Conservation (phyloP, 169 alveolate species). For the Eimeria praecox region DNA sequence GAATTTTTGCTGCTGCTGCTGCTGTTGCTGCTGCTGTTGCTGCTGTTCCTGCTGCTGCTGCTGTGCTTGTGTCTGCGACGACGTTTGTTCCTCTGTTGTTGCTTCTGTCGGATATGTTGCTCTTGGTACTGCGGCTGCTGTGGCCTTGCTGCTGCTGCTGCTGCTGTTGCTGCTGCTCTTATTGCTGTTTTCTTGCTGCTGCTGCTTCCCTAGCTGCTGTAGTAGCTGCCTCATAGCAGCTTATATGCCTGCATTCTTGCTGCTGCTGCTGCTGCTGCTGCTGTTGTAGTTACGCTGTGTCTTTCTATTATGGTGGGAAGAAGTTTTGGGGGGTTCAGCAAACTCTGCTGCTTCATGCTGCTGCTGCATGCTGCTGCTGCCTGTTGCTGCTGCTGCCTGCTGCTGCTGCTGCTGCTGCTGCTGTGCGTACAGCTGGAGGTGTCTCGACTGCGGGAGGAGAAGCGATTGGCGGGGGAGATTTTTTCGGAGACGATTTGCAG, state of each 20-base stretch:
- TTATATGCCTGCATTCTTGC: not conserved
- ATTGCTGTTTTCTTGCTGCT: not conserved
- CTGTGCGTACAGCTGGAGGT: not conserved
- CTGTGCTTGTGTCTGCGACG: not conserved
- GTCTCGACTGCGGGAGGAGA: constrained; percentile 25
- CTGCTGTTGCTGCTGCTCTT: not conserved
- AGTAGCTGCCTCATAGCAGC: too few relatives aligned
- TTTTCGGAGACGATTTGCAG: constrained; percentile 55
- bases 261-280: not conserved
- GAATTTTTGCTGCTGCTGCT: not conserved
- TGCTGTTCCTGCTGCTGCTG: not conserved
- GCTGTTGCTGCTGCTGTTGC: not conserved
- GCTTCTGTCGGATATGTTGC: not conserved
- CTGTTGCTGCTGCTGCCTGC: not conserved
- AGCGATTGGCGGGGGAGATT: constrained; percentile 19
- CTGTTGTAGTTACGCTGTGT: not conserved
- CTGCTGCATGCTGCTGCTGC: constrained; percentile 4
- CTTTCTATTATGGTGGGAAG: too few relatives aligned
- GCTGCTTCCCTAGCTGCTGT: not conserved
- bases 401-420: constrained; percentile 21
- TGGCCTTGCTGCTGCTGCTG: not conserved
- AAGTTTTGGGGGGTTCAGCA: not conserved
- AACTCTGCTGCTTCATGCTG: not conserved
- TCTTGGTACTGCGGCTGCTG: not conserved
- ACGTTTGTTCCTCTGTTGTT: not conserved